These are phyloP conservation scores for Xylaria scruposa DNA, from an alignment of 495 filamentous ascomycete species.

Conservation along the genomic window DNA sequence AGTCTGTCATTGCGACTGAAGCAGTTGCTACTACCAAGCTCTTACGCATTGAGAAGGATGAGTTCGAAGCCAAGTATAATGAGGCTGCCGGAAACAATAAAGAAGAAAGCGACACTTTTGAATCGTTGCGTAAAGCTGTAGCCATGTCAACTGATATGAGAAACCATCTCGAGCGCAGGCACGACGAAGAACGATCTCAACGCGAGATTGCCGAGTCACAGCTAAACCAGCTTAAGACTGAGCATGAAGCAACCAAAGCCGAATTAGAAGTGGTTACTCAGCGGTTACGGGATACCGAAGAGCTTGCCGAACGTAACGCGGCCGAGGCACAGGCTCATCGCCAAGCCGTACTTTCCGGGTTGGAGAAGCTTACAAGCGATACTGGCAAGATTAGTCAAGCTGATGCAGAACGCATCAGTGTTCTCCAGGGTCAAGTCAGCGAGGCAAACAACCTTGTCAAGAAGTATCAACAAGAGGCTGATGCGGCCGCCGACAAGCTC, in stretches of 20 bases:
- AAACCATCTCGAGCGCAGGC: conserved; percentile 74
- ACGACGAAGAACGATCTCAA: conserved; percentile 82
- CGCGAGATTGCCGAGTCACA: conserved; percentile 81
- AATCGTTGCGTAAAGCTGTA: conserved; percentile 78
- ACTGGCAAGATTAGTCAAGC: conserved; percentile 57
- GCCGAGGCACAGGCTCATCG: conserved; percentile 88
- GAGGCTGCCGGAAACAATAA: conserved; percentile 66
- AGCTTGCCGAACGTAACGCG: conserved; percentile 85
- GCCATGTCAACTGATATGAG: conserved; percentile 78
- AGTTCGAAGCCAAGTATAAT: conserved; percentile 72
- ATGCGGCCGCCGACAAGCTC: conserved; percentile 84
- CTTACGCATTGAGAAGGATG: conserved; percentile 81
- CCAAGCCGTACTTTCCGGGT: conserved; percentile 78
- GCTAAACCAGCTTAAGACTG: conserved; percentile 76
- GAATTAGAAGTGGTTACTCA: conserved; percentile 80
- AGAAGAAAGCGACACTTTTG: conserved; percentile 74
- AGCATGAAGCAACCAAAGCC: conserved; percentile 81
- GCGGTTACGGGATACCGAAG: conserved; percentile 84
- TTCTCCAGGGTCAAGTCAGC: conserved; percentile 80
- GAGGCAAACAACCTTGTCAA: conserved; percentile 79
- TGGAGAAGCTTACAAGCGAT: conserved; percentile 72
- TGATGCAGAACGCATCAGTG: conserved; percentile 75
- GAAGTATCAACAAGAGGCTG: conserved; percentile 89
- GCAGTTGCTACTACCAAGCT: conserved; percentile 75
- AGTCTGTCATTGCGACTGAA: conserved; percentile 76